Base-by-base conservation (phyloP, 805 yeast species). In the Jamesozyma hellenica region DNA sequence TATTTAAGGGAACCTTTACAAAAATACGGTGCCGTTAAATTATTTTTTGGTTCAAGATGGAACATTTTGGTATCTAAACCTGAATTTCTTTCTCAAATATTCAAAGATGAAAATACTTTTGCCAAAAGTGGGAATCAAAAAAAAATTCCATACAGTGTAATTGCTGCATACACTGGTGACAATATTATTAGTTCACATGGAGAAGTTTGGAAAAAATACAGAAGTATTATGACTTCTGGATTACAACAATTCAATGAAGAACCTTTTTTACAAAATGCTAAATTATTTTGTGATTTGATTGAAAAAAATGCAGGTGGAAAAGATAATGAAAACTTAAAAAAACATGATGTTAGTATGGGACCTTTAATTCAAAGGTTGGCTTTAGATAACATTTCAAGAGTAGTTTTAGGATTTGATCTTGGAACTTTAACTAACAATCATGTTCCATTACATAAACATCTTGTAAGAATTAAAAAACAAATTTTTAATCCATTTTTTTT, bases 1-100 rank as follows among this genome's bases (percentile, higher is more conserved):
- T 75, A 67, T 47, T 53, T 74, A 29, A 59, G 66, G 32, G 63
- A 63, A 5, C 66, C 70, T 30, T 49, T 74, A 36, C 75, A 73
- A 43, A 65, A 62, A 36, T 58, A 67, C 50, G 82, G 82, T 0
- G 79, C 79, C 0, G 81, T 70, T 0, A 75, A 75, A 51, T 61
- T 75, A 4, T 76, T 67, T 50, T 76, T 75, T 60, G 82, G 75
- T 5, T 72, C 77, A 1, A 64, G 77, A 42, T 76, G 82, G 82
- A 76, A 75, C 46, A 67, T 75, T 16, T 52, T 76, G 25, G 73
- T 75, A 1, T 63, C 72, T 2, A 64, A 53, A 36, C 80, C 80
- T 2, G 66, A 67, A 26, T 64, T 55, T 38, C 54, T 76, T 43
- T 52, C 56, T 5, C 70, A 70, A 39, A 52, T 75, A 7, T 65